Percentiles rank a stretch among this genome's conserved stretches.
Conservation (phyloP, 2,329 filamentous ascomycete genomes). For the Xylaria sp. region DNA sequence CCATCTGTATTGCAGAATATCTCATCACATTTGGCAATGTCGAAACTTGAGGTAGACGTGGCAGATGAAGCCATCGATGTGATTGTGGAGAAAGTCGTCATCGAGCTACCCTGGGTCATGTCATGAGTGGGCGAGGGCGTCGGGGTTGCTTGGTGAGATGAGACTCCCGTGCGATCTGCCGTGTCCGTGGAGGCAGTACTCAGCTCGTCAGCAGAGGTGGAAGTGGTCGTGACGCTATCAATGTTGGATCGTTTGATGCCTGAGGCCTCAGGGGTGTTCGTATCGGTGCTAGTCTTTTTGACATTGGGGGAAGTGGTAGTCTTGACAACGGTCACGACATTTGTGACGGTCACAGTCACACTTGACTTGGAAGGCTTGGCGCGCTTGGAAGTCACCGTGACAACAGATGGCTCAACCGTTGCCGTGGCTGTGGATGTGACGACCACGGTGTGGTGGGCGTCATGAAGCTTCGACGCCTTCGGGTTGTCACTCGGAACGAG, state of each 20-base stretch:
- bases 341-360: constrained; percentile 1
- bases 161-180: background rate
- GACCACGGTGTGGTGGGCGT: background rate
- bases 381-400: background rate
- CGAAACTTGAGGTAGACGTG: background rate
- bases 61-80: constrained; percentile 1
- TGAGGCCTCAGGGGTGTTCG: background rate
- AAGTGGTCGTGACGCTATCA: background rate
- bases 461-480: background rate
- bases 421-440: background rate
- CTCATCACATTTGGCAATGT: constrained; percentile 22
- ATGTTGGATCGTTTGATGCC: background rate
- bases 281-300: background rate
- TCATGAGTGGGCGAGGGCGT: background rate
- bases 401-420: background rate
- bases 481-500: background rate
- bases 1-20: constrained; percentile 24
- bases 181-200: background rate
- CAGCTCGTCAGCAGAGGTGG: background rate
- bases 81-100: constrained; percentile 3
- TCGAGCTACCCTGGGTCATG: background rate
- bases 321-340: constrained; percentile 1
- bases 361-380: background rate
- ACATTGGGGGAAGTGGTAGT: background rate
- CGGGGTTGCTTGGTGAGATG: background rate